Conservation (phyloP, 768 basidiomycete genomes). For the Leccinum broughii region DNA sequence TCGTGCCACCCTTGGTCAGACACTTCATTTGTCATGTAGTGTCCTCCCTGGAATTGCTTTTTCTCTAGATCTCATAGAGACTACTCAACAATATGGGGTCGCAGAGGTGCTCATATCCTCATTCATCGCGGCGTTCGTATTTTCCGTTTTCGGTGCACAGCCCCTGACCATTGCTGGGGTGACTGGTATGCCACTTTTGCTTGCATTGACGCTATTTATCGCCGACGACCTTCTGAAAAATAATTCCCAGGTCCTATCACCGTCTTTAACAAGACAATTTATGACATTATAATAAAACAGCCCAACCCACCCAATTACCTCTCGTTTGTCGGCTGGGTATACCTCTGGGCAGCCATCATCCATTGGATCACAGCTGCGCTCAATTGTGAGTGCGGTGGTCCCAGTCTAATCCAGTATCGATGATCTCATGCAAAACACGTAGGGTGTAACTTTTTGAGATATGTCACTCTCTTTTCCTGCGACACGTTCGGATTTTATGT, state of each 20-base stretch:
- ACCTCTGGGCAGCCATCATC: conserved; percentile 84
- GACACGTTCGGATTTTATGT: conserved; percentile 95
- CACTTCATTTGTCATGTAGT: conserved; percentile 36
- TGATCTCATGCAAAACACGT: conserved; percentile 2
- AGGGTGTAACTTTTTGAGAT: conserved; percentile 85
- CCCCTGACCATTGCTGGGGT: conserved; percentile 92
- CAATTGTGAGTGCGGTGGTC: conserved; percentile 56
- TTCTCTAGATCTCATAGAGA: conserved; percentile 89
- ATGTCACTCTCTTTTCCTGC: conserved; percentile 88
- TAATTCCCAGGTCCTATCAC: conserved; percentile 73
- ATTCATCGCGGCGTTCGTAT: conserved; percentile 88
- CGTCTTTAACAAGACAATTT: conserved; percentile 90
- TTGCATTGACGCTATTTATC: not conserved
- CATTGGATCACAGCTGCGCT: conserved; percentile 81
- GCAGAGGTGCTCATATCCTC: conserved; percentile 80
- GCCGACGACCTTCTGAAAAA: not conserved
- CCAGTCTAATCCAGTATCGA: not conserved
- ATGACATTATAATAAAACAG: conserved; percentile 62
- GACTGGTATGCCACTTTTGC: conserved; percentile 51
- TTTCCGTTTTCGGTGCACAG: conserved; percentile 86
- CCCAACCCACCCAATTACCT: conserved; percentile 71
- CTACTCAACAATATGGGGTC: conserved; percentile 86
- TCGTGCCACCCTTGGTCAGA: not conserved
- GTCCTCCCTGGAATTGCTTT: conserved; percentile 92
- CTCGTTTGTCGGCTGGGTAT: conserved; percentile 90